A percentile compares a stretch with the other conserved stretches of the same genome.
Conservation (phyloP, 331 rosid species). For the Prunus yedoensis region DNA sequence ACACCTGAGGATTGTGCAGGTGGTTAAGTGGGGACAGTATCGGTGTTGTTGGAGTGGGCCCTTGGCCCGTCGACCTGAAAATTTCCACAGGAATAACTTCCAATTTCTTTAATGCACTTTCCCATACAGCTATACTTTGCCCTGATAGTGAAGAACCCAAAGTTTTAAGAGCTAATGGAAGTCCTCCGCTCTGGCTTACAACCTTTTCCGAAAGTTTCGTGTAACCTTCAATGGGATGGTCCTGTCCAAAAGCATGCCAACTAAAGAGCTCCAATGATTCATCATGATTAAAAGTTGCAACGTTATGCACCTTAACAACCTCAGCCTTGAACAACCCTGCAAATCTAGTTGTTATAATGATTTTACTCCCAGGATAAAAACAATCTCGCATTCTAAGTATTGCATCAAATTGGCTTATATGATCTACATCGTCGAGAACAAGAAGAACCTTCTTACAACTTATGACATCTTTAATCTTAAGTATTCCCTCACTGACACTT, state of each 20-base stretch:
- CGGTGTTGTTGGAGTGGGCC: too few relatives aligned
- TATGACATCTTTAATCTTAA: not conserved
- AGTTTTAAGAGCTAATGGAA: slow-evolving; percentile 14
- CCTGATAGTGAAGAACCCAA: slow-evolving; percentile 8
- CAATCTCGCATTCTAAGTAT: not conserved
- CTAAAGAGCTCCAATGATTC: slow-evolving; percentile 18
- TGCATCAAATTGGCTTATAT: not conserved
- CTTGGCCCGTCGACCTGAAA: too few relatives aligned
- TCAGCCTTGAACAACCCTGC: not conserved
- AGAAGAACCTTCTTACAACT: not conserved
- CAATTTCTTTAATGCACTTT: not conserved
- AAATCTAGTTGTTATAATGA: slow-evolving; percentile 17
- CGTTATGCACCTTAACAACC: not conserved
- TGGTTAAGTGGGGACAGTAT: too few relatives aligned
- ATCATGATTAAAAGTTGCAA: not conserved
- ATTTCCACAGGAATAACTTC: not conserved
- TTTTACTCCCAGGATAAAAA: slow-evolving; percentile 9
- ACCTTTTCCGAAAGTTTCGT: not conserved
- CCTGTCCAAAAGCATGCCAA: slow-evolving; percentile 12
- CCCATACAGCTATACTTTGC: not conserved
- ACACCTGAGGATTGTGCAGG: too few relatives aligned
- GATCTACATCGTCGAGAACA: slow-evolving; percentile 19
- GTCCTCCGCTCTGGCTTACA: not conserved
- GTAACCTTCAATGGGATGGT: not conserved
- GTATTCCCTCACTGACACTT: not conserved